phyloP scores from a whole-genome alignment of 192 early-diverging fungal species.

The Chytriomyces sp. region DNA sequence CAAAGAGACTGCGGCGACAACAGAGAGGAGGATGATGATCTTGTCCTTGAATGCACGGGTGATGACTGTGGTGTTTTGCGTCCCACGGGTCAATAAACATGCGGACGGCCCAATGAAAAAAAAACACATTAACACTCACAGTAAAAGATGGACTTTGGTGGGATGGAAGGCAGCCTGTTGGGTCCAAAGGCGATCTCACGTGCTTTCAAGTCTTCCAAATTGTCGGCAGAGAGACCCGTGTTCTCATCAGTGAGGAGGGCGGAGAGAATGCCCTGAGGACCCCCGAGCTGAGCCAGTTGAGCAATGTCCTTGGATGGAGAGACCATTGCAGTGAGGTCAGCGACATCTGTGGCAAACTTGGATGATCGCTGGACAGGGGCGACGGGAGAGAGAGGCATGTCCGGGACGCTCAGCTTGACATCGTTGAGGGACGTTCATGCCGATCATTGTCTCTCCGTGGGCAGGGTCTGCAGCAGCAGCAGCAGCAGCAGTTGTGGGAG shows the following conservation, averaged over 20 bases:
- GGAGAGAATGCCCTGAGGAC: not conserved
- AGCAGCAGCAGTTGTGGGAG: no score
- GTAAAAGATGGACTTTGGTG: conserved; percentile 40
- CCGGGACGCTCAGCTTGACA: no score
- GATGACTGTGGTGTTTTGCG: conserved; percentile 12
- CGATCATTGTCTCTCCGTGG: no score
- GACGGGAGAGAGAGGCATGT: no score
- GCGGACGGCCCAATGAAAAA: no score
- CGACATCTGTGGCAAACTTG: no score
- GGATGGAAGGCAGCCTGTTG: conserved; percentile 51
- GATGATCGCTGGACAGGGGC: no score
- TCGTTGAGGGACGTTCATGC: no score
- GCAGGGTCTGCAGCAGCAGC: no score
- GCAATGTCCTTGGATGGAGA: conserved; percentile 52
- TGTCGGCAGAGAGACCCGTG: not conserved
- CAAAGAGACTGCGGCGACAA: conserved; percentile 83
- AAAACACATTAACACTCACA: conserved; percentile 35
- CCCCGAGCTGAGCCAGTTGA: conserved; percentile 35
- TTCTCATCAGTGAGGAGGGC: conserved; percentile 10
- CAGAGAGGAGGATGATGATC: conserved; percentile 79
- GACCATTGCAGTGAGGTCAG: conserved; percentile 43
- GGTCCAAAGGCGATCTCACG: conserved; percentile 38
- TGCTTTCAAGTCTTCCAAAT: not conserved
- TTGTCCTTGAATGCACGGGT: conserved; percentile 51
- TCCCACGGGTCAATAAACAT: no score